A percentile compares a stretch with the other conserved stretches of the same genome.
Conservation (phyloP, 306 rosid species). For the Cicer pinnatifidum region DNA sequence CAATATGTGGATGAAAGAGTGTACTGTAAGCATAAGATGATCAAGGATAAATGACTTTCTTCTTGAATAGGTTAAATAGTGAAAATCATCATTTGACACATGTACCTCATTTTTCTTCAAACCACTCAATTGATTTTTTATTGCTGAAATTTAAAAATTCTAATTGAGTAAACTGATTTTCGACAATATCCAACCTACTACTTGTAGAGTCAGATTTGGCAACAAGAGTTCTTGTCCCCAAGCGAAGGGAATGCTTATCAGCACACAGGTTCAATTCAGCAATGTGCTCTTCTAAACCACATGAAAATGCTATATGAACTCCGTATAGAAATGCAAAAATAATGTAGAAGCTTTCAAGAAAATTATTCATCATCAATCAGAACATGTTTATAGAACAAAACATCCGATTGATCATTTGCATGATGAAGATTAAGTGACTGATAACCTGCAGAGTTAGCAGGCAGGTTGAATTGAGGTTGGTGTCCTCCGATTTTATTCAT, state of each 20-base stretch:
- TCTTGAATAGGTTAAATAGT: slow-evolving; percentile 17
- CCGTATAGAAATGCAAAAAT: slow-evolving; percentile 37
- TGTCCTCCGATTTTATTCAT: slow-evolving; percentile 39
- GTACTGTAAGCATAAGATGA: background rate
- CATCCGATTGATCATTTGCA: slow-evolving; percentile 18
- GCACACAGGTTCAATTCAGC: slow-evolving; percentile 50
- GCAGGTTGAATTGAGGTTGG: slow-evolving; percentile 45
- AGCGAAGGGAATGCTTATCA: slow-evolving; percentile 46
- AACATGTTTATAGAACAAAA: slow-evolving; percentile 33
- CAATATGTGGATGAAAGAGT: background rate
- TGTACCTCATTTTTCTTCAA: slow-evolving; percentile 40
- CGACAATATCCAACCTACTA: slow-evolving; percentile 49
- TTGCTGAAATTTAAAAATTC: slow-evolving; percentile 39
- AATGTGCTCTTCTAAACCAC: background rate
- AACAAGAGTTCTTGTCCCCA: slow-evolving; percentile 35
- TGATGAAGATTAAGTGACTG: slow-evolving; percentile 19
- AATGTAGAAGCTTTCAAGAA: slow-evolving; percentile 34
- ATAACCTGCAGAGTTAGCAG: slow-evolving; percentile 46
- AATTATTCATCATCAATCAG: slow-evolving; percentile 22
- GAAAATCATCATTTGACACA: slow-evolving; percentile 42
- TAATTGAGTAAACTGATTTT: slow-evolving; percentile 45
- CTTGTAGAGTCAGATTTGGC: slow-evolving; percentile 51
- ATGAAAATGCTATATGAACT: slow-evolving; percentile 47
- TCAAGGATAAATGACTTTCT: too few species aligned
- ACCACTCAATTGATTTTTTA: slow-evolving; percentile 44